Conservation (phyloP, 208 protist species). For the Lotmaria passim region DNA sequence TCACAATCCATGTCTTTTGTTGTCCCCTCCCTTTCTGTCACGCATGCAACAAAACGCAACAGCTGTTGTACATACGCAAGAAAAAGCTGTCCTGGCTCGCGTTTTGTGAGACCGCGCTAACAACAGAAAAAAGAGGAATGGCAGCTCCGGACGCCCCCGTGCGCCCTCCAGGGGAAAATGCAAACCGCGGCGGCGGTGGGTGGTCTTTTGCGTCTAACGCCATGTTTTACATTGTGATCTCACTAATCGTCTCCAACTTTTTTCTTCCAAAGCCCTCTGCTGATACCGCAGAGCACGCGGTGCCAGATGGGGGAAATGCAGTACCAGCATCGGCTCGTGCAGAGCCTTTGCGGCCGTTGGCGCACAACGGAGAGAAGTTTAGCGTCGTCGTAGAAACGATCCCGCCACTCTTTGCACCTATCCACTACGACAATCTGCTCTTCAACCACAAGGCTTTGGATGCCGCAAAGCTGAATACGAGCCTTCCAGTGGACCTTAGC, state of each 20-base stretch:
- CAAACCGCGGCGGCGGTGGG: not conserved
- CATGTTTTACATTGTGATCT: constrained; percentile 19
- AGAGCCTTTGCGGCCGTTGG: constrained; percentile 30
- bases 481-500: constrained; percentile 29
- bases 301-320: not conserved
- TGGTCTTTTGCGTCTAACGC: constrained; percentile 24
- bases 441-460: constrained; percentile 32
- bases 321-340: not conserved
- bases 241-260: constrained; percentile 19
- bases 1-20: too few species aligned
- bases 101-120: too few species aligned
- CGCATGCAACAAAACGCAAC: too few species aligned
- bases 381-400: constrained; percentile 29
- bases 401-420: constrained; percentile 34
- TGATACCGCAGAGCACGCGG: not conserved
- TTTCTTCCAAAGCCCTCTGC: constrained; percentile 19
- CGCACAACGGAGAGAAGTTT: constrained; percentile 28
- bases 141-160: not conserved
- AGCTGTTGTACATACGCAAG: too few species aligned
- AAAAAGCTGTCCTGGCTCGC: too few species aligned
- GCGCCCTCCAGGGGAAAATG: not conserved
- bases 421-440: constrained; percentile 25
- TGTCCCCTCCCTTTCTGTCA: too few species aligned
- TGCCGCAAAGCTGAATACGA: constrained; percentile 19
- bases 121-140: not conserved